phyloP scores from a whole-genome alignment of 2,329 filamentous ascomycete genomes.

The Trichoderma atroviride region DNA sequence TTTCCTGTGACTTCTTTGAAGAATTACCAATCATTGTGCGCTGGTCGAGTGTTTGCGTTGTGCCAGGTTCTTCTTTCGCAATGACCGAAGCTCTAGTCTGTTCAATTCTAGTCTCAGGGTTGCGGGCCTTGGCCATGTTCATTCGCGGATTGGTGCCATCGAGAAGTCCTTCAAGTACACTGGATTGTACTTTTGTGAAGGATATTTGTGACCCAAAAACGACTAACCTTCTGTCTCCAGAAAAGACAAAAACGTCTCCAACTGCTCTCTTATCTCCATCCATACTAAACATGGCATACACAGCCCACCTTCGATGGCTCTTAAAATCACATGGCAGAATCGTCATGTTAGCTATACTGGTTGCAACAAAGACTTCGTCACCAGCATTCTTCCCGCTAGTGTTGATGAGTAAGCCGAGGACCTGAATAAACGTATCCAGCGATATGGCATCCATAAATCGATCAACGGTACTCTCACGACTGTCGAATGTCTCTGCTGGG shows the following conservation, averaged over 20 bases:
- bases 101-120: background rate
- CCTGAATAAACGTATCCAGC: slow-evolving; percentile 33
- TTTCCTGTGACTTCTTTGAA: background rate
- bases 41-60: background rate
- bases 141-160: slow-evolving; percentile 22
- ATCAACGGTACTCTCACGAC: slow-evolving; percentile 27
- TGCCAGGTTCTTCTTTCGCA: too few relatives aligned
- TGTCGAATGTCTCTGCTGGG: slow-evolving; percentile 17
- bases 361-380: slow-evolving; percentile 30
- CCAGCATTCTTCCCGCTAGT: slow-evolving; percentile 24
- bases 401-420: slow-evolving; percentile 32
- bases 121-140: background rate
- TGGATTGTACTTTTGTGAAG: slow-evolving; percentile 28
- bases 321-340: slow-evolving; percentile 28
- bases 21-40: background rate
- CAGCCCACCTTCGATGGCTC: slow-evolving; percentile 27
- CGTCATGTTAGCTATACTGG: slow-evolving; percentile 28
- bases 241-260: slow-evolving; percentile 30
- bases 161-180: slow-evolving; percentile 29
- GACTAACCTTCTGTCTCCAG: slow-evolving; percentile 23
- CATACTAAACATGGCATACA: slow-evolving; percentile 29
- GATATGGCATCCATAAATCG: slow-evolving; percentile 30
- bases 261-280: slow-evolving; percentile 26
- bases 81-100: too few relatives aligned
- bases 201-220: slow-evolving; percentile 28